Percentiles rank a stretch among this genome's conserved stretches.
phyloP scores from a whole-genome alignment of 192 early-diverging fungal genomes.

The Coemansia sp. region DNA sequence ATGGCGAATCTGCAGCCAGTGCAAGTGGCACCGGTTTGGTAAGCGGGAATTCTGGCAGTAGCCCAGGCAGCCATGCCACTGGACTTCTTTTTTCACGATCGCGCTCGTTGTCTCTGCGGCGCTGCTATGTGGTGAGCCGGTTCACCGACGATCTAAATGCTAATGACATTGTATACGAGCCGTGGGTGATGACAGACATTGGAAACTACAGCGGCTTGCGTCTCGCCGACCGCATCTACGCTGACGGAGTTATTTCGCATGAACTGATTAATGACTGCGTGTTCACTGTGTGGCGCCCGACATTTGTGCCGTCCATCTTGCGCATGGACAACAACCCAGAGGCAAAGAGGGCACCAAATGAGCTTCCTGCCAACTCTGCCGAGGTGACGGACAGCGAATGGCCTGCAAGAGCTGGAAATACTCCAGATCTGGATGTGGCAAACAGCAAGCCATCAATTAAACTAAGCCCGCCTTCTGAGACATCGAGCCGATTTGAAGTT shows the following conservation, averaged over 20 bases:
- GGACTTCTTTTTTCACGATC: conserved; percentile 26
- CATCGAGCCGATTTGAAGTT: not conserved
- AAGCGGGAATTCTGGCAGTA: not conserved
- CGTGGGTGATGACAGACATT: conserved; percentile 55
- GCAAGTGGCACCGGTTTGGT: not conserved
- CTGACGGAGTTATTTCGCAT: conserved; percentile 45
- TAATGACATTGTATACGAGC: conserved; percentile 51
- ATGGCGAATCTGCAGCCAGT: not conserved
- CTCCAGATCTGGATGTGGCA: not conserved
- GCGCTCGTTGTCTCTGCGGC: conserved; percentile 38
- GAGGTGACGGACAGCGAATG: conserved; percentile 22
- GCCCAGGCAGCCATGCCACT: not conserved
- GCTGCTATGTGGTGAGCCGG: conserved; percentile 52
- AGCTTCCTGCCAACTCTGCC: conserved; percentile 12
- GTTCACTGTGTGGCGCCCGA: conserved; percentile 54
- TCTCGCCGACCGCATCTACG: conserved; percentile 49
- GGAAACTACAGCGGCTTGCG: conserved; percentile 52
- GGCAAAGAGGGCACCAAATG: not conserved
- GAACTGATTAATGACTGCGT: conserved; percentile 51
- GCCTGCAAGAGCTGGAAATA: not conserved
- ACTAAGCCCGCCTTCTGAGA: conserved; percentile 2
- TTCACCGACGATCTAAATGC: conserved; percentile 40
- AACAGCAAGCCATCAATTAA: conserved; percentile 13
- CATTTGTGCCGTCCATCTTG: conserved; percentile 35
- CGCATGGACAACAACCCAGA: conserved; percentile 14